Evolutionary conservation across 345 rosid genomes (phyloP).

Genomic region (Eucalyptus virginea): DNA sequence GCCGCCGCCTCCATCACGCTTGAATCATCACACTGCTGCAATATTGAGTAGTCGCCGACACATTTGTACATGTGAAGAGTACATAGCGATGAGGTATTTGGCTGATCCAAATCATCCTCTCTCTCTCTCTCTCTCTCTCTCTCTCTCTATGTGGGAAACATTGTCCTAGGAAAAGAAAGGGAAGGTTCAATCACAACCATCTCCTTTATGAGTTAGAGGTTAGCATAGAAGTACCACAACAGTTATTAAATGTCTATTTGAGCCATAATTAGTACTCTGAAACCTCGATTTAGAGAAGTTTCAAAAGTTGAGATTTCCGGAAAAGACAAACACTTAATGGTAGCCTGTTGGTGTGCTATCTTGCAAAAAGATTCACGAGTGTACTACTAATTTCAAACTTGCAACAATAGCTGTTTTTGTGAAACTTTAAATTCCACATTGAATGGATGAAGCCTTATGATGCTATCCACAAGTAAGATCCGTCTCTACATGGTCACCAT

Average conservation of each 20-base stretch:
- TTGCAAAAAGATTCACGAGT: not conserved
- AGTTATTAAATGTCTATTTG: not conserved
- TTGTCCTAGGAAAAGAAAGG: not conserved
- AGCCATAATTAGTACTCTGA: not conserved
- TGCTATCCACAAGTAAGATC: not conserved
- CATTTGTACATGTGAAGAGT: not conserved
- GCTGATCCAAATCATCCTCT: not conserved
- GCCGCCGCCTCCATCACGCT: not conserved
- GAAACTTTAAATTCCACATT: not conserved
- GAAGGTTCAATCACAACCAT: not conserved
- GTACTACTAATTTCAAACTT: not conserved
- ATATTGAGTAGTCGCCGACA: not conserved
- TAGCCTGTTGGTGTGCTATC: rapidly evolving
- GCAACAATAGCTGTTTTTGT: not conserved
- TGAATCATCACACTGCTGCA: not conserved
- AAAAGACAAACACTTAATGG: not conserved
- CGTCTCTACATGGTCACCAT: not conserved
- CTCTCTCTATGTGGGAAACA: too few relatives aligned
- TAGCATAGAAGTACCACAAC: not conserved
- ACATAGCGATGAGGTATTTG: not conserved
- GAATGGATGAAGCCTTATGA: not conserved
- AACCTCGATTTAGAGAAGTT: not conserved
- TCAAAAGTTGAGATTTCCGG: not conserved
- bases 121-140: too few relatives aligned
- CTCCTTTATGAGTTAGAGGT: not conserved